Evolutionary conservation across 768 basidiomycete species (phyloP).

Genomic region (Amanita molliuscula): DNA sequence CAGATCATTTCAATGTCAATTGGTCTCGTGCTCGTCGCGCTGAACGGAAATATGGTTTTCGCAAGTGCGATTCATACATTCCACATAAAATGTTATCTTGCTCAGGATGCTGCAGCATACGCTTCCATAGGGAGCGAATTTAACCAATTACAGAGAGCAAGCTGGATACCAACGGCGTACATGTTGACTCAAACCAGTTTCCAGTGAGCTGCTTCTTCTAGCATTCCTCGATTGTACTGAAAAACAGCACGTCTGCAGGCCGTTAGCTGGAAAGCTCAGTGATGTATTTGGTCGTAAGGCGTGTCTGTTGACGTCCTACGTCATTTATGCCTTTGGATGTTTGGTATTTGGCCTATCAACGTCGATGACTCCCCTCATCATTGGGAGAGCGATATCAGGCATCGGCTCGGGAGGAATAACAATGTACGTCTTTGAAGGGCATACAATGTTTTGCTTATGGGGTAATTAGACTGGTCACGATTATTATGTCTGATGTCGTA

Average conservation of each 20-base stretch:
- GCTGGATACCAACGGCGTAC: slow-evolving; percentile 59
- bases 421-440: slow-evolving; percentile 30
- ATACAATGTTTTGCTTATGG: neutral
- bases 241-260: slow-evolving; percentile 21
- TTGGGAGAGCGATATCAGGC: slow-evolving; percentile 43
- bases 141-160: slow-evolving; percentile 51
- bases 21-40: slow-evolving; percentile 37
- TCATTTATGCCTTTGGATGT: slow-evolving; percentile 42
- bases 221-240: no score
- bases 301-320: slow-evolving; percentile 46
- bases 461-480: slow-evolving; percentile 39
- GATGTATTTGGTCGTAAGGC: slow-evolving; percentile 56
- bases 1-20: slow-evolving; percentile 38
- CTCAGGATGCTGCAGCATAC: slow-evolving; percentile 25
- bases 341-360: slow-evolving; percentile 42
- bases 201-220: slow-evolving; percentile 29
- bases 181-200: slow-evolving; percentile 52
- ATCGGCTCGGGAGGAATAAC: slow-evolving; percentile 56
- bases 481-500: slow-evolving; percentile 60
- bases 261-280: slow-evolving; percentile 54
- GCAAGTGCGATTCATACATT: slow-evolving; percentile 24
- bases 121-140: slow-evolving; percentile 50
- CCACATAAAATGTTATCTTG: neutral
- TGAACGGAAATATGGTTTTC: slow-evolving; percentile 41
- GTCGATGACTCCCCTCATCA: slow-evolving; percentile 44